Evolutionary conservation across 140 eudicot species (phyloP).

Genomic region (Anethum foeniculum): DNA sequence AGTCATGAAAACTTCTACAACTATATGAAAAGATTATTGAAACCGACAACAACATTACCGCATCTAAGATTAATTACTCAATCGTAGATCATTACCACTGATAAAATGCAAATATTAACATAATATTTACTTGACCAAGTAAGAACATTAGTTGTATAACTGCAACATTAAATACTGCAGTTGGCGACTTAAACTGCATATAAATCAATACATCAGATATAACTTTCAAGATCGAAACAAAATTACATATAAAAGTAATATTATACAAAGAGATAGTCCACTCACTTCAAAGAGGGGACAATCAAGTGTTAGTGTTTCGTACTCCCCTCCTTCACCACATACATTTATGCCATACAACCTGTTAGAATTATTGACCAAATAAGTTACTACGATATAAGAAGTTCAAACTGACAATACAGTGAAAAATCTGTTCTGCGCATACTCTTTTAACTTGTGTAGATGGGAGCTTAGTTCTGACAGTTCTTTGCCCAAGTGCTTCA

Average conservation of each 20-base stretch:
- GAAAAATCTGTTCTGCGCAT: conserved; percentile 16
- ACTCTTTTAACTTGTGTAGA: conserved; percentile 82
- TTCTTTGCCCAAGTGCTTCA: conserved; percentile 91
- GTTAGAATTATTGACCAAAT: conserved; percentile 14
- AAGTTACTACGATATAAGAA: neutral
- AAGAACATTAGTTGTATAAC: neutral
- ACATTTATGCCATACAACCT: conserved; percentile 90
- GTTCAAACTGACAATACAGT: conserved; percentile 6
- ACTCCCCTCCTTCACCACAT: conserved; percentile 99
- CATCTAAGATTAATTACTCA: neutral
- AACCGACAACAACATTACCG: neutral
- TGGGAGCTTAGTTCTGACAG: conserved; percentile 51
- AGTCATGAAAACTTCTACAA: neutral
- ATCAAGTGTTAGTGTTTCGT: conserved; percentile 91
- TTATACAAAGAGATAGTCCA: neutral
- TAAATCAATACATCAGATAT: conserved; percentile 1
- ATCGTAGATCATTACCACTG: neutral
- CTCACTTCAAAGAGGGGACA: conserved; percentile 88
- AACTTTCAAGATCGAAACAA: neutral
- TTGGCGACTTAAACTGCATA: neutral
- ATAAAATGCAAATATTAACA: neutral
- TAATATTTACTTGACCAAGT: neutral
- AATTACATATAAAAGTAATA: neutral
- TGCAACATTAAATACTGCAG: neutral
- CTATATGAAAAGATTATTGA: neutral